Conservation (phyloP, 2,329 filamentous ascomycete genomes). For the Pestalotiopsis sp. region DNA sequence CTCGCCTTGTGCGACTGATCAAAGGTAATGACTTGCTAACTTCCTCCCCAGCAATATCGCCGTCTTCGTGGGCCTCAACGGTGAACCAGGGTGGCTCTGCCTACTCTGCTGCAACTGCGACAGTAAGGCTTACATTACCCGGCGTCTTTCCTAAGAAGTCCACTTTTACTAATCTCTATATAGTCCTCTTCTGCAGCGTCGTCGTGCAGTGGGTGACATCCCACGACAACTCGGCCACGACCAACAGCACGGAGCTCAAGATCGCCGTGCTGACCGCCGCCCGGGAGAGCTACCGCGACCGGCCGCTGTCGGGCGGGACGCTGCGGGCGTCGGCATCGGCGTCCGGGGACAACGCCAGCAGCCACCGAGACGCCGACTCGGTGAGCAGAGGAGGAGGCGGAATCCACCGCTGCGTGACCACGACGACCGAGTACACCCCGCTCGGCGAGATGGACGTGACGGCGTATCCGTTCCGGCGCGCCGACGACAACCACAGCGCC, state of each 20-base stretch:
- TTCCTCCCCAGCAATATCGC: slow-evolving; percentile 52
- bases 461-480: background rate
- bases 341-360: background rate
- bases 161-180: background rate
- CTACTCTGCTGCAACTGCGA: slow-evolving; percentile 68
- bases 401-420: background rate
- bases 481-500: background rate
- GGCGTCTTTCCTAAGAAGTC: background rate
- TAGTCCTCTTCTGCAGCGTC: slow-evolving; percentile 61
- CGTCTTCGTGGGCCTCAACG: slow-evolving; percentile 59
- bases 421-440: background rate
- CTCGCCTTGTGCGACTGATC: too few species aligned
- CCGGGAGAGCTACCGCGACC: background rate
- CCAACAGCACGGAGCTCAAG: background rate
- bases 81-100: slow-evolving; percentile 67
- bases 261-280: background rate
- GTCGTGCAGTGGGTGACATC: slow-evolving; percentile 65
- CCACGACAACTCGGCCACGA: slow-evolving; percentile 41
- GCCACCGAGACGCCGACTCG: background rate
- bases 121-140: slow-evolving; percentile 41
- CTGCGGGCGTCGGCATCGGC: background rate
- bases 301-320: background rate
- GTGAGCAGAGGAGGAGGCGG: background rate
- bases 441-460: slow-evolving; percentile 2
- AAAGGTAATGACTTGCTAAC: background rate